Evolutionary conservation across 2,329 filamentous ascomycete species (phyloP).

Genomic region (Sporothrix pallida): DNA sequence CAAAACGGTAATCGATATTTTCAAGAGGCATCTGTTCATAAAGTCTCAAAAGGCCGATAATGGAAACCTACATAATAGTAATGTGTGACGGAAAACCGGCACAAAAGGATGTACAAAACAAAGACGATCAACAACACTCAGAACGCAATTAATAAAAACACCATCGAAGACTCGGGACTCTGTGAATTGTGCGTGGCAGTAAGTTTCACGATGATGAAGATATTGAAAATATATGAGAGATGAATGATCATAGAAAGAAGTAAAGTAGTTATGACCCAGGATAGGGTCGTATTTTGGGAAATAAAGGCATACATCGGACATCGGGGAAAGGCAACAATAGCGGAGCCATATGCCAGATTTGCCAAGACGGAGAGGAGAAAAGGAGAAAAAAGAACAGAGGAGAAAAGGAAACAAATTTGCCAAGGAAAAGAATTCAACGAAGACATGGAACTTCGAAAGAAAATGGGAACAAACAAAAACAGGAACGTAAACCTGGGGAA

Average conservation of each 20-base stretch:
- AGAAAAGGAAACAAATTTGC: slow-evolving; percentile 3
- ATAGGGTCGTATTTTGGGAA: background rate
- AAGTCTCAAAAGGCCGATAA: background rate
- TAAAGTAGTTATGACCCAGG: background rate
- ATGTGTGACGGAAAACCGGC: slow-evolving; percentile 18
- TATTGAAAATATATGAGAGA: too few relatives aligned
- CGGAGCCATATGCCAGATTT: background rate
- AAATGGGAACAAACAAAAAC: background rate
- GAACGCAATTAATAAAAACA: background rate
- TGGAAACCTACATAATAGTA: background rate
- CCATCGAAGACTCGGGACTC: background rate
- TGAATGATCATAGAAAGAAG: background rate
- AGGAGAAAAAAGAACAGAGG: background rate
- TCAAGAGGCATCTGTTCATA: background rate
- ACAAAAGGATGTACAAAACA: background rate
- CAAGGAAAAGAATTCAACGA: background rate
- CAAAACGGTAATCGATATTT: background rate
- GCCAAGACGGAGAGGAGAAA: slow-evolving; percentile 40
- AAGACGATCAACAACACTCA: background rate
- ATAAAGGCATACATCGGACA: background rate
- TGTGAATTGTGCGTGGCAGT: background rate
- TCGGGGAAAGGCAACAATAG: slow-evolving; percentile 6
- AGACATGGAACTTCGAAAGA: background rate
- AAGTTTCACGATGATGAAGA: too few relatives aligned
- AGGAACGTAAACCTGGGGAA: background rate